Conservation (phyloP, 2,329 filamentous ascomycete species). For the Penicillium sp. region DNA sequence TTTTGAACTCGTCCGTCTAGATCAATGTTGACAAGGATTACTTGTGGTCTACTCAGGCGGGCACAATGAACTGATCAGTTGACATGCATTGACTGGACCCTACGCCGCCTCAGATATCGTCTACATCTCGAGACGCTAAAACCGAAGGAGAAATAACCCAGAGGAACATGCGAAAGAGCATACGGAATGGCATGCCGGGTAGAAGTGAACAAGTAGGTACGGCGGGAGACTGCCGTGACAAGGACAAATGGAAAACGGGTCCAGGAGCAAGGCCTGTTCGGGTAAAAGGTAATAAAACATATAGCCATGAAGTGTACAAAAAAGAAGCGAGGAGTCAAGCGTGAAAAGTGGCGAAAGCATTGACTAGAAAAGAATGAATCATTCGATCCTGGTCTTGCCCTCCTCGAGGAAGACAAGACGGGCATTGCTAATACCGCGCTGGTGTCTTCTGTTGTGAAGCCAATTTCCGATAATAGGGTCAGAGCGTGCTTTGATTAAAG, state of each 20-base stretch:
- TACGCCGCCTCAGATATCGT: constrained; percentile 6
- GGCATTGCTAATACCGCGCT: constrained; percentile 77
- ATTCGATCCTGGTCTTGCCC: constrained; percentile 95
- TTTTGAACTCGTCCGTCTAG: too few relatives aligned
- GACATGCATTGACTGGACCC: neutral
- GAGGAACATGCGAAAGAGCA: neutral
- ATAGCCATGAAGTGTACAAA: constrained; percentile 17
- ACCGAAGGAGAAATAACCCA: neutral
- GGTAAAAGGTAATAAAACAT: constrained; percentile 17
- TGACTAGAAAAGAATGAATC: constrained; percentile 1
- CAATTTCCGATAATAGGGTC: constrained; percentile 75
- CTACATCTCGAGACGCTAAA: constrained; percentile 6
- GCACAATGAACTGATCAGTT: neutral
- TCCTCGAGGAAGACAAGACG: constrained; percentile 84
- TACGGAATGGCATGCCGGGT: constrained; percentile 1
- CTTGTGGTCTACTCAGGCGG: neutral
- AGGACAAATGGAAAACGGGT: constrained; percentile 9
- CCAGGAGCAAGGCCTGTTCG: neutral
- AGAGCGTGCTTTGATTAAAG: constrained; percentile 74
- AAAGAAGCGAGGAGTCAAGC: constrained; percentile 4
- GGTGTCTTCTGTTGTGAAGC: constrained; percentile 59
- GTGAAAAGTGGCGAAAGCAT: neutral
- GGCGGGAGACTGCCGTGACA: neutral
- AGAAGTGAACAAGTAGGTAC: constrained; percentile 5
- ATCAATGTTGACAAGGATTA: too few relatives aligned